These are phyloP conservation scores for Fusarium fujikuroi DNA, from an alignment of 2,329 filamentous ascomycete genomes.

Conservation along the genomic window DNA sequence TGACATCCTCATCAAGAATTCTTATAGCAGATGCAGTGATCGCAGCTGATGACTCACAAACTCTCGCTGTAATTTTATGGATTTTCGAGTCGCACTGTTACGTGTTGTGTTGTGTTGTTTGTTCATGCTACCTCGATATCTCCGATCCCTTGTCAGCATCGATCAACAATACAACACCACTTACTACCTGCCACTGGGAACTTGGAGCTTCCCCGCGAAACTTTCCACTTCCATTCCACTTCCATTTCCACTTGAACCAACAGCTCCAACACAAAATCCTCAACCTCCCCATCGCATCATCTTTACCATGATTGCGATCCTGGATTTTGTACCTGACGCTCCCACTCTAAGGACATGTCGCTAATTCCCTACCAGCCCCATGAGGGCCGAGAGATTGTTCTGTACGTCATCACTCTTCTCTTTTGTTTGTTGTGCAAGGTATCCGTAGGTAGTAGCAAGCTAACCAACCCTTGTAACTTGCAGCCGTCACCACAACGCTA, in stretches of 20 bases:
- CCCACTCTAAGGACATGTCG: constrained; percentile 60
- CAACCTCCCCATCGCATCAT: constrained; percentile 12
- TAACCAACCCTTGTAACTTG: constrained; percentile 58
- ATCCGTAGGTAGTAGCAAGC: neutral
- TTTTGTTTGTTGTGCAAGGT: constrained; percentile 6
- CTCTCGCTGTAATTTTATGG: neutral
- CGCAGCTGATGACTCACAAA: neutral
- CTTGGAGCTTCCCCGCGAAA: constrained; percentile 23
- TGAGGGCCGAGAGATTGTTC: constrained; percentile 80
- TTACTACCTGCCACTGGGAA: neutral
- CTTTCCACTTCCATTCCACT: constrained; percentile 10
- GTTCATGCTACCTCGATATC: constrained; percentile 4
- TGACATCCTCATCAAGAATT: neutral
- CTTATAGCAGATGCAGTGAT: rapidly evolving
- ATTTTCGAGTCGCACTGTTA: neutral
- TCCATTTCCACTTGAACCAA: neutral
- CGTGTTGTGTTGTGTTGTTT: constrained; percentile 7
- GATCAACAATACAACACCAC: constrained; percentile 25
- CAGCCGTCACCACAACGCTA: constrained; percentile 90
- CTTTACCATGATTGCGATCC: constrained; percentile 40
- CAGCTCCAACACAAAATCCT: constrained; percentile 8
- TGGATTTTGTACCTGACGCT: constrained; percentile 32
- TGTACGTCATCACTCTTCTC: constrained; percentile 69
- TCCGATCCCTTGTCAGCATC: constrained; percentile 17
- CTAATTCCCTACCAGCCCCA: constrained; percentile 79